These are phyloP conservation scores for Elsinoe arachidis DNA, from an alignment of 2,329 filamentous ascomycete species.

Conservation along the genomic window DNA sequence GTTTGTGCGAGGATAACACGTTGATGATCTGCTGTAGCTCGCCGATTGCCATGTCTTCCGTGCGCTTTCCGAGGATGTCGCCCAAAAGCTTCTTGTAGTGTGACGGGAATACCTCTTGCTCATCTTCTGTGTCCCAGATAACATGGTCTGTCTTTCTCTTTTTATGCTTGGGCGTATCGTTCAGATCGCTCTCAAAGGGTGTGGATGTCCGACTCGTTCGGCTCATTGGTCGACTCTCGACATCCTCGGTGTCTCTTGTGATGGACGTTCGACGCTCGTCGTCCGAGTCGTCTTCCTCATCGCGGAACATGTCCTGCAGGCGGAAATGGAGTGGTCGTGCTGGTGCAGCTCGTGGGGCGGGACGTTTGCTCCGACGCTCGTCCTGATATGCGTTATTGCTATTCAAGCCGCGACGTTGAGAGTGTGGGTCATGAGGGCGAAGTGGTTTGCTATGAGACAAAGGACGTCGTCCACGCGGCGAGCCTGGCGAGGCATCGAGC, in stretches of 20 bases:
- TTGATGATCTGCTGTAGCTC: slow-evolving; percentile 48
- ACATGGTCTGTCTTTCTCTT: slow-evolving; percentile 32
- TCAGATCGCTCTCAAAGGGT: slow-evolving; percentile 43
- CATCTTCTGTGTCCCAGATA: slow-evolving; percentile 41
- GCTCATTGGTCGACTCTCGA: slow-evolving; percentile 72
- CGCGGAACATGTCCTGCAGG: slow-evolving; percentile 62
- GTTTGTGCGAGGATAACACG: slow-evolving; percentile 35
- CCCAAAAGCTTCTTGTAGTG: slow-evolving; percentile 39
- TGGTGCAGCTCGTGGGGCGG: slow-evolving; percentile 49
- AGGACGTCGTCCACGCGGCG: slow-evolving; percentile 45
- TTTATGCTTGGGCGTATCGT: slow-evolving; percentile 35
- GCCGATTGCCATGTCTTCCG: slow-evolving; percentile 60
- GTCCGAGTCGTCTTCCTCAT: slow-evolving; percentile 73
- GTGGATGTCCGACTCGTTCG: slow-evolving; percentile 51
- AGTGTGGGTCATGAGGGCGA: slow-evolving; percentile 37
- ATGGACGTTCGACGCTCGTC: slow-evolving; percentile 59
- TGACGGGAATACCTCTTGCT: slow-evolving; percentile 39
- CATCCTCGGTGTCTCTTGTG: slow-evolving; percentile 72
- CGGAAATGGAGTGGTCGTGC: slow-evolving; percentile 72
- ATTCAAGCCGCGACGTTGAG: slow-evolving; percentile 30
- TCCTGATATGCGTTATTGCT: slow-evolving; percentile 41
- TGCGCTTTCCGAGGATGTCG: slow-evolving; percentile 49
- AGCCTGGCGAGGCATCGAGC: slow-evolving; percentile 56
- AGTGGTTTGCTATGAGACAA: slow-evolving; percentile 33
- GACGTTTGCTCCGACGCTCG: slow-evolving; percentile 51